Evolutionary conservation across 2,329 filamentous ascomycete species (phyloP).

Genomic region (Fusarium armeniacum): DNA sequence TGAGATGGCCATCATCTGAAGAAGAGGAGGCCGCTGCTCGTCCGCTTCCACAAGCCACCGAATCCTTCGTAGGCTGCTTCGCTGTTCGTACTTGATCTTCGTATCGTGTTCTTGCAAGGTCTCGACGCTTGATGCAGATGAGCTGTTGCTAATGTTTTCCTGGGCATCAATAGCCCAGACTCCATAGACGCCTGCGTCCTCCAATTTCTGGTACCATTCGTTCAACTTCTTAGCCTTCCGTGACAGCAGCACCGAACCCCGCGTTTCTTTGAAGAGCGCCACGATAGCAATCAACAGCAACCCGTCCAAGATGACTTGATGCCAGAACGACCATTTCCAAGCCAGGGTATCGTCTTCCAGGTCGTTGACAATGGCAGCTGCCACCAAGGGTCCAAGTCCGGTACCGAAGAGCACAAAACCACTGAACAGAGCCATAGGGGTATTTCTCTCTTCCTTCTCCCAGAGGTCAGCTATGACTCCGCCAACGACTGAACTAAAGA

Average conservation of each 20-base stretch:
- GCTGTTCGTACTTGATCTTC: conserved; percentile 22
- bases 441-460: conserved; percentile 82
- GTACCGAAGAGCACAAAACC: conserved; percentile 83
- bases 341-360: conserved; percentile 59
- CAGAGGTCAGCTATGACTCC: conserved; percentile 92
- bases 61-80: conserved; percentile 63
- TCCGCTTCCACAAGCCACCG: conserved; percentile 86
- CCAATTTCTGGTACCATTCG: conserved; percentile 81
- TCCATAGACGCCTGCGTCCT: conserved; percentile 71
- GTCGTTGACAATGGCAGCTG: conserved; percentile 76
- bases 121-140: conserved; percentile 45
- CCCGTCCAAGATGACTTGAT: conserved; percentile 80
- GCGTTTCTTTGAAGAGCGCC: conserved; percentile 83
- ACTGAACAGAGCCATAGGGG: conserved; percentile 91
- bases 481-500: conserved; percentile 91
- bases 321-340: conserved; percentile 93
- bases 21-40: conserved; percentile 78
- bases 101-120: conserved; percentile 18
- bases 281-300: conserved; percentile 72
- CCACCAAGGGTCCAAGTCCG: conserved; percentile 80
- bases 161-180: conserved; percentile 55
- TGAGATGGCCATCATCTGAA: conserved; percentile 79
- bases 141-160: conserved; percentile 30
- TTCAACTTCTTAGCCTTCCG: conserved; percentile 82
- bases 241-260: conserved; percentile 83